Percentiles rank a stretch among this genome's conserved stretches.
phyloP scores from a whole-genome alignment of 2,329 filamentous ascomycete genomes.

The Trichoderma sp. region DNA sequence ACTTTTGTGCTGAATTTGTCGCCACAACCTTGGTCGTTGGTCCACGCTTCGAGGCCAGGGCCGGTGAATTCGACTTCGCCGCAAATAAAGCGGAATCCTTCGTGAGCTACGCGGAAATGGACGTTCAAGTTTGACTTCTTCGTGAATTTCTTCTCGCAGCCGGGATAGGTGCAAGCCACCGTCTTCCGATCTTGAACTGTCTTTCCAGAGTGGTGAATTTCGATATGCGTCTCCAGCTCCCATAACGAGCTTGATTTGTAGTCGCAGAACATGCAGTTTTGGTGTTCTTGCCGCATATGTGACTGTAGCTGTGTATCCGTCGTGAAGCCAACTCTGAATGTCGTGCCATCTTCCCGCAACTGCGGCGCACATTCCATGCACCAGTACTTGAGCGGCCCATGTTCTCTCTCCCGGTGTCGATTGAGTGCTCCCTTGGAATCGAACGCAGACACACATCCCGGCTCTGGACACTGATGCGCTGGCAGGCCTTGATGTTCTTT shows the following conservation, averaged over 20 bases:
- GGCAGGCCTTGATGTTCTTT: constrained; percentile 72
- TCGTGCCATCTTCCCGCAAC: constrained; percentile 43
- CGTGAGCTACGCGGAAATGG: constrained; percentile 76
- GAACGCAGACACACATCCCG: constrained; percentile 67
- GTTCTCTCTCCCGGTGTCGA: constrained; percentile 69
- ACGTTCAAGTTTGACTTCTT: constrained; percentile 79
- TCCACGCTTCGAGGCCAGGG: constrained; percentile 64
- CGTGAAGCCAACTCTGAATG: constrained; percentile 62
- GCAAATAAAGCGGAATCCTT: constrained; percentile 78
- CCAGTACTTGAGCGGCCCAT: constrained; percentile 70
- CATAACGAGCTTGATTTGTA: constrained; percentile 65
- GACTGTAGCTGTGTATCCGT: constrained; percentile 70
- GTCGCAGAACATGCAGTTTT: constrained; percentile 75
- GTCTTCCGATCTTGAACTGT: constrained; percentile 64
- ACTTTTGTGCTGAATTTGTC: constrained; percentile 75
- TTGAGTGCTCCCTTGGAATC: constrained; percentile 71
- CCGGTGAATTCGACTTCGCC: constrained; percentile 64
- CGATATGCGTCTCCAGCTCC: constrained; percentile 74
- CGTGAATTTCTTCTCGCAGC: constrained; percentile 77
- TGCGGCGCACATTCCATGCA: constrained; percentile 69
- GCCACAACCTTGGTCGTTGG: constrained; percentile 68
- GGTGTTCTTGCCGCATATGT: constrained; percentile 73
- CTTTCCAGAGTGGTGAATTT: constrained; percentile 70
- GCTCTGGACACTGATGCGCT: constrained; percentile 68
- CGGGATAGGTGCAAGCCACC: constrained; percentile 65